Evolutionary conservation across 352 stramenopile species (phyloP), one percentile per base, ranked within the genome.

Genomic region (Pythium monospermum): DNA sequence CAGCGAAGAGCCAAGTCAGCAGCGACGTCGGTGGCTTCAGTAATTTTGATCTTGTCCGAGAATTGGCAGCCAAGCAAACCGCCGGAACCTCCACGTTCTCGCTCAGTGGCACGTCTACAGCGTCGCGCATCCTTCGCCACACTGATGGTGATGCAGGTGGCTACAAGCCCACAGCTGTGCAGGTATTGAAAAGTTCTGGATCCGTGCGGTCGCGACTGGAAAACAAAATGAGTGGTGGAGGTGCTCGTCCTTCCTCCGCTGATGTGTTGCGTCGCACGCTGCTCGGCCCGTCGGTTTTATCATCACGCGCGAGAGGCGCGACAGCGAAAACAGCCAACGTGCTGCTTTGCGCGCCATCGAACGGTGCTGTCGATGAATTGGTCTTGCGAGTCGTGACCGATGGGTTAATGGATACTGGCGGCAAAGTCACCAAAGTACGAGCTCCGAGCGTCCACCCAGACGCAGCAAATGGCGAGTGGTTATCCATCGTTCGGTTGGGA

Each of bases 311-410:
- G 6, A 26, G 64, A 57, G 54, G 59, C 44, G 28, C 62, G n/a
- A 21, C 62, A 50, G 53, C 52, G 23, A 61, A 76, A 25, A 64
- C 57, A 10, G 80, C 81, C 40, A 83, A 94, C 50, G 71, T 96
- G 12, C 56, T 96, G 15, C 65, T 96, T 11, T 94, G 84, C 59
- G 87, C 88, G 2, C 88, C 88, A 13, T 97, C 88, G 11, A 97
- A 97, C 59, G 87, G 87, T 30, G 88, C 88, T 18, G 84, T 97
- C 0, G 91, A 97, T 48, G 85, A 96, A 46, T 36, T 97, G 21
- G 81, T 96, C n/a, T 42, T 92, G 25, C 78, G 87, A 39, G 88
- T 96, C 26, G 77, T 94, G 25, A 86, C 70, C 0, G 73, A 96
- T 36, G 85, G 86, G 6, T 61, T 96, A 0, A 68, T 91, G 49